A percentile compares a stretch with the other conserved stretches of the same genome.
These are phyloP conservation scores for Gynandropsis gynandra DNA, from an alignment of 345 rosid genomes.

Conservation along the genomic window DNA sequence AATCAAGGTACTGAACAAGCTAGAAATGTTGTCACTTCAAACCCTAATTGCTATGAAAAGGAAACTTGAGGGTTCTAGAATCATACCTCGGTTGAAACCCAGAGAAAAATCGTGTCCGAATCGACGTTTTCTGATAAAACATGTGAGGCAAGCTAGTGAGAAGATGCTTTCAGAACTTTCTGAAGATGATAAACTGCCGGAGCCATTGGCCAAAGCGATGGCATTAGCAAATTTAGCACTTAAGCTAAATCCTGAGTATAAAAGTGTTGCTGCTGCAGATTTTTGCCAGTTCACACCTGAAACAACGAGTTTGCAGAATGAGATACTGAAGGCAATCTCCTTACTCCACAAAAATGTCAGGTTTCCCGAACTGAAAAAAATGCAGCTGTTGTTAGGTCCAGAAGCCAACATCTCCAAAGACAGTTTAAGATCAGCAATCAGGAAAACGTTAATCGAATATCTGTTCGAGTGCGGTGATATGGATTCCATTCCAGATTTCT, in stretches of 20 bases:
- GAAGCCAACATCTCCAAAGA: constrained; percentile 34
- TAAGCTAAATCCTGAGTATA: constrained; percentile 35
- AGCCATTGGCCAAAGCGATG: constrained; percentile 70
- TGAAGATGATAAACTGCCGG: constrained; percentile 34
- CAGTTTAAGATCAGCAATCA: constrained; percentile 46
- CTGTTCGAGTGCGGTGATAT: constrained; percentile 70
- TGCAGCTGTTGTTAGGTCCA: constrained; percentile 53
- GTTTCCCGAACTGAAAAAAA: constrained; percentile 41
- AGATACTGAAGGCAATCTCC: constrained; percentile 62
- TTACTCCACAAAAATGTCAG: constrained; percentile 43
- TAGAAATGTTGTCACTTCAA: constrained; percentile 44
- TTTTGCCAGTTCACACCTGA: constrained; percentile 49
- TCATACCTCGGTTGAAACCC: constrained; percentile 30
- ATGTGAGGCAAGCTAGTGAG: constrained; percentile 34
- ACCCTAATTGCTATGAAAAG: constrained; percentile 59
- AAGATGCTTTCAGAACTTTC: constrained; percentile 59
- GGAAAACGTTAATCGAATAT: constrained; percentile 48
- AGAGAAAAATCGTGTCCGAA: constrained; percentile 24
- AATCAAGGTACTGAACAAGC: constrained; percentile 37
- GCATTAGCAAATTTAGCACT: constrained; percentile 53
- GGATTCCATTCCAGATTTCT: constrained; percentile 50
- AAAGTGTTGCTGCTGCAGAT: constrained; percentile 22
- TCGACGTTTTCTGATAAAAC: constrained; percentile 36
- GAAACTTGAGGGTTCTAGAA: constrained; percentile 48
- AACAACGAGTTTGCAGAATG: constrained; percentile 49